Base-by-base conservation (phyloP, 1,284 basidiomycete genomes). In the Trametes hirsuta region DNA sequence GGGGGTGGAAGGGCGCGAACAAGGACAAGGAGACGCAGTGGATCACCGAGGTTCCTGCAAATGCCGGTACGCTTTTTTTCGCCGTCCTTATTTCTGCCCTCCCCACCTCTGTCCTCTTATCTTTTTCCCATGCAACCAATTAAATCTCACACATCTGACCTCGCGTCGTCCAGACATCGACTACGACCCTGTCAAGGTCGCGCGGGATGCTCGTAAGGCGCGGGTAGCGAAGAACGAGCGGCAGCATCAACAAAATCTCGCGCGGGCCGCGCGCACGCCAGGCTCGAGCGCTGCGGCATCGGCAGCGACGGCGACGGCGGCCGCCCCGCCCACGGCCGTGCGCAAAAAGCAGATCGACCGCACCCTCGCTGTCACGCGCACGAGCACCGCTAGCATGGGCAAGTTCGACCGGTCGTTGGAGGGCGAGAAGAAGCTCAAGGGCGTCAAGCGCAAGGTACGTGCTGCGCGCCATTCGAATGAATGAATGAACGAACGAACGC, bases 1-100 rank as follows among this genome's bases (percentile, higher is more conserved):
- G 97, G 97, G 97, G 97, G 1, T 86, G 85, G 72, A 87, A 87
- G 63, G 95, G 93, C 25, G 94, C 94, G 79, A 98, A 98, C 74
- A 96, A 88, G 78, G 85, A 95, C 63, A 76, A 78, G 24, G 95
- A 98, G 78, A 86, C 87, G 14, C 93, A 96, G 73, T 98, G 97
- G 97, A 83, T 97, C 63, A 90, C 93, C 55, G 95, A 96, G 74
- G 90, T 98, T 50, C 93, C 93, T 69, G 80, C 82, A 47, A 88
- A 94, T 71, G 91, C 90, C 69, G 88, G 94, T 95, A 66, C 64
- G 91, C 82, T 15, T 22, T 40, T 40, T 18, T 18, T 18, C 18
- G 18, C 18, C 18, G 18, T 18, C 18, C 18, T 18, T 30, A 10
- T 21, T 2, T 34, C 40, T 34, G 47, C 47, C 24, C 15, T 54